Base-by-base conservation (phyloP, 768 basidiomycete species). In the Heimioporus sp. region DNA sequence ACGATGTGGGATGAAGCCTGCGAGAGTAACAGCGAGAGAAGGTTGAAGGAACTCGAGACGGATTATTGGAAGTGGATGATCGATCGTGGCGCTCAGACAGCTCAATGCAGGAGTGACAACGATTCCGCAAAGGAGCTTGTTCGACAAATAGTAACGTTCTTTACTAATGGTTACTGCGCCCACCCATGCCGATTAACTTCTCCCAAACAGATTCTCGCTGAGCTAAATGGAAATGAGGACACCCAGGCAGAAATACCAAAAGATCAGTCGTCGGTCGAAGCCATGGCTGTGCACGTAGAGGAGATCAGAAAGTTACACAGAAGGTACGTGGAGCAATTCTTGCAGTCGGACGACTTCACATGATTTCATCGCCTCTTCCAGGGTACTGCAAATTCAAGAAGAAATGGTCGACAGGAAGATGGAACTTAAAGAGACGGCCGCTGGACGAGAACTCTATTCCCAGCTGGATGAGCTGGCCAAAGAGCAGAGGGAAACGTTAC, bases 1-100 rank as follows among this genome's bases (percentile, higher is more conserved):
- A 72, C 73, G 10, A 71, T 71, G 64, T 73, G 70, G 72, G 67
- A 69, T 50, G 60, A 58, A 28, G 56, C 66, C 10, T 55, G 56
- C 2, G 30, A 32, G n/a, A 51, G 43, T 0, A 51, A 54, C 9
- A 72, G 66, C 10, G 36, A 49, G 16, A 51, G 46, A 44, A 54
- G 50, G 30, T 40, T 58, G 10, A 17, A 38, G 2, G 51, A 55
- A 12, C 55, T 56, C 12, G 20, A 37, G 20, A n/a, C 4, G 11
- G 37, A 38, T 0, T 45, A 51, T 17, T 53, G 52, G 52, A 40
- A 45, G 20, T 10, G 5, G 9, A 54, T 58, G 53, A 40, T 54
- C 42, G 13, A 10, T 19, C 46, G 32, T 3, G 63, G 62, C 7
- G 57, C 59, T 2, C 43, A 48, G 2, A 13, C 36, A n/a, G 42